Evolutionary conservation across 1,284 basidiomycete genomes (phyloP).

Genomic region (Leucoagaricus sp.): DNA sequence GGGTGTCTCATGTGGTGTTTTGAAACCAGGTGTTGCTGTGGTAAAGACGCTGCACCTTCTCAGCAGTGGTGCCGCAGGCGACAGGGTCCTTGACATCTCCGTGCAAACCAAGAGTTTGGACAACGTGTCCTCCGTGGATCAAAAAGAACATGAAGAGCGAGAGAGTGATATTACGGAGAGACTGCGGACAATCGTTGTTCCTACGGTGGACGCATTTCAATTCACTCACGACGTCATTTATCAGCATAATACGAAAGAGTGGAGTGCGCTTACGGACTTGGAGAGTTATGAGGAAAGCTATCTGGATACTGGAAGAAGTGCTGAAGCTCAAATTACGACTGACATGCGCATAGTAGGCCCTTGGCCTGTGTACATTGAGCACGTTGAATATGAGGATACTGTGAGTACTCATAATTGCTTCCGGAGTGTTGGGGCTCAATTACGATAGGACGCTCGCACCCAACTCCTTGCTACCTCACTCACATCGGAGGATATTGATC

Average conservation of each 20-base stretch:
- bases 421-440: background rate
- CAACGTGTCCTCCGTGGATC: constrained; percentile 12
- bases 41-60: constrained; percentile 62
- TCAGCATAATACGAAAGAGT: constrained; percentile 35
- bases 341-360: constrained; percentile 54
- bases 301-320: constrained; percentile 53
- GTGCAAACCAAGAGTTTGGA: constrained; percentile 55
- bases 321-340: constrained; percentile 56
- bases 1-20: constrained; percentile 61
- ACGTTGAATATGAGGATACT: constrained; percentile 45
- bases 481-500: constrained; percentile 37
- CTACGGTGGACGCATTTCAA: constrained; percentile 56
- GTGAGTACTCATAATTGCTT: constrained; percentile 32
- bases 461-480: constrained; percentile 47
- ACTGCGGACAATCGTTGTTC: constrained; percentile 62
- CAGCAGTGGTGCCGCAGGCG: constrained; percentile 61
- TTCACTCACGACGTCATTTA: constrained; percentile 54
- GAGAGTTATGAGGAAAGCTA: constrained; percentile 54
- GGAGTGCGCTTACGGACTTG: constrained; percentile 53
- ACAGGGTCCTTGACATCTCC: constrained; percentile 74
- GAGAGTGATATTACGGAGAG: constrained; percentile 48
- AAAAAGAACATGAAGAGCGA: constrained; percentile 20
- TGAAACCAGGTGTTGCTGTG: constrained; percentile 55
- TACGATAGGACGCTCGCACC: constrained; percentile 45
- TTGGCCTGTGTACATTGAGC: constrained; percentile 55